These are phyloP conservation scores for Nicotiana sylvestris DNA, from an alignment of 257 asterid genomes.

Conservation along the genomic window DNA sequence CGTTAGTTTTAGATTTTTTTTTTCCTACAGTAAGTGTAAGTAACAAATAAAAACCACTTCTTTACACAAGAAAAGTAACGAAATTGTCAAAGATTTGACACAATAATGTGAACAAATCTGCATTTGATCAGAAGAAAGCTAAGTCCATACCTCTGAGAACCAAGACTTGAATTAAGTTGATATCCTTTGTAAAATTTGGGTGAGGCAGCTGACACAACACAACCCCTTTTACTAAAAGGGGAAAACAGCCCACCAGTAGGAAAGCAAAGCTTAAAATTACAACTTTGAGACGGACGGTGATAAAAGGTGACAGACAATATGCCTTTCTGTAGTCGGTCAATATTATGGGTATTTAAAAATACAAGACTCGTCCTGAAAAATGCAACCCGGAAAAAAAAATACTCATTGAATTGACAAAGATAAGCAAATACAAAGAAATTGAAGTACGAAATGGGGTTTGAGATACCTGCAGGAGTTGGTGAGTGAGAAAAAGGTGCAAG, in stretches of 20 bases:
- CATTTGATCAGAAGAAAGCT: background rate
- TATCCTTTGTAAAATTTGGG: conserved; percentile 17
- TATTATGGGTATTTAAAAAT: conserved; percentile 14
- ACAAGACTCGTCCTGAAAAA: conserved; percentile 43
- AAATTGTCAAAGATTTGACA: background rate
- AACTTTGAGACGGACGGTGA: conserved; percentile 24
- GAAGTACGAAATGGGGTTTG: background rate
- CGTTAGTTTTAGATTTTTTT: background rate
- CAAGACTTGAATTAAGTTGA: conserved; percentile 19
- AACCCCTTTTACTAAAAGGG: conserved; percentile 19
- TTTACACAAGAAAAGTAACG: background rate
- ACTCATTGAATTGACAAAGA: background rate
- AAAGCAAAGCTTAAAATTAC: conserved; percentile 32
- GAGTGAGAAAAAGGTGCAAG: background rate
- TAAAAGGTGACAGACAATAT: conserved; percentile 14
- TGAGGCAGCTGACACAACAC: conserved; percentile 26
- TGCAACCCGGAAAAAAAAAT: background rate
- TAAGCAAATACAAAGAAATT: background rate
- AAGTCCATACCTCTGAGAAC: conserved; percentile 41
- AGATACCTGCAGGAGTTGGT: conserved; percentile 4
- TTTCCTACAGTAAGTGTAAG: background rate
- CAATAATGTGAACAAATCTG: background rate
- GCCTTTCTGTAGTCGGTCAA: conserved; percentile 26
- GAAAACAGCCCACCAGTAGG: conserved; percentile 18
- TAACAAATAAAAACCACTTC: background rate